These are phyloP conservation scores for Fusarium newnesense DNA, from an alignment of 2,329 filamentous ascomycete species.

Conservation along the genomic window DNA sequence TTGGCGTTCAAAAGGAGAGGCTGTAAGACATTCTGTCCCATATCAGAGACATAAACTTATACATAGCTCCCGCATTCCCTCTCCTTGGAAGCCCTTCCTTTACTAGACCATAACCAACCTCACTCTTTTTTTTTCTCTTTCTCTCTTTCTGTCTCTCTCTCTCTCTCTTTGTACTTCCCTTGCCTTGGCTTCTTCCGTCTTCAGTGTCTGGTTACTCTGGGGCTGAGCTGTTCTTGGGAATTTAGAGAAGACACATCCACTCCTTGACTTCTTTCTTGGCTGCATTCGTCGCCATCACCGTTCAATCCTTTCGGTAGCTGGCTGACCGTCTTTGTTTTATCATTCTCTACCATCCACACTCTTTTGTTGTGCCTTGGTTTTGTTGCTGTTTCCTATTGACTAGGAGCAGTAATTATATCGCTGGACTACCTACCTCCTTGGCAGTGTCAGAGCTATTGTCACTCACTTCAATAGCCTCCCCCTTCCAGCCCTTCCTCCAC, in stretches of 20 bases:
- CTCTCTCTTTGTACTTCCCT: not conserved
- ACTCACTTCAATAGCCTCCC: conserved; percentile 21
- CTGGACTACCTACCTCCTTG: conserved; percentile 33
- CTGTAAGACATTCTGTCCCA: conserved; percentile 1
- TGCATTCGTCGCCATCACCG: conserved; percentile 36
- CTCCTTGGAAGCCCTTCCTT: conserved; percentile 27
- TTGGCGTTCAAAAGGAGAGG: not conserved
- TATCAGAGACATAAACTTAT: conserved; percentile 40
- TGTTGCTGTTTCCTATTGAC: conserved; percentile 26
- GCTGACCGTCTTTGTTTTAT: conserved; percentile 34
- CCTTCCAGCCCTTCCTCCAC: conserved; percentile 26
- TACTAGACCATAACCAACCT: conserved; percentile 19
- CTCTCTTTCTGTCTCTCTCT: not conserved
- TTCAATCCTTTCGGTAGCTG: conserved; percentile 50
- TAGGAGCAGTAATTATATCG: conserved; percentile 12
- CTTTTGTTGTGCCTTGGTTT: not conserved
- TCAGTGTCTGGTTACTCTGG: conserved; percentile 39
- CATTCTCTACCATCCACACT: conserved; percentile 6
- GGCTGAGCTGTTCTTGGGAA: conserved; percentile 5
- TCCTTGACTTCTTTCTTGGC: conserved; percentile 17
- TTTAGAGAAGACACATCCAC: conserved; percentile 12
- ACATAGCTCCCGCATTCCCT: conserved; percentile 43
- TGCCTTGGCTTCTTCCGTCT: conserved; percentile 21
- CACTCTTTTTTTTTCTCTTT: not conserved
- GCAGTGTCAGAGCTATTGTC: conserved; percentile 28